A percentile compares a stretch with the other conserved stretches of the same genome.
phyloP scores from a whole-genome alignment of 163 green algal species.

The Prototheca cutis region DNA sequence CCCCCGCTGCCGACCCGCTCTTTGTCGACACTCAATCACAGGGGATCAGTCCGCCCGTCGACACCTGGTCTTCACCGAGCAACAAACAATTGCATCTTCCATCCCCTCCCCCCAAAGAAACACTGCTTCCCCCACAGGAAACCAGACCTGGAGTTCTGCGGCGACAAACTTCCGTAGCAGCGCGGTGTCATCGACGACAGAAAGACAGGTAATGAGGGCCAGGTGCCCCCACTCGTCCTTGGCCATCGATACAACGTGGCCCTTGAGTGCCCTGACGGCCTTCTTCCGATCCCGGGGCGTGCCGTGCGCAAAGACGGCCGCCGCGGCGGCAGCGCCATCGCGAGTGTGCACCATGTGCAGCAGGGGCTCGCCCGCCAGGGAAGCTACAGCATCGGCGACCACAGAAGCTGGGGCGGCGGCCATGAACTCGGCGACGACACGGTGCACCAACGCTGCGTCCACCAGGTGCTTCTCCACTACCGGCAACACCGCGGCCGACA shows the following conservation, averaged over 20 bases:
- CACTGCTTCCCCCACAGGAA: background rate
- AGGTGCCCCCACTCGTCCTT: slow-evolving; percentile 74
- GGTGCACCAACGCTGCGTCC: slow-evolving; percentile 69
- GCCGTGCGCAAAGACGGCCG: slow-evolving; percentile 62
- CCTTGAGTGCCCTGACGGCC: slow-evolving; percentile 32
- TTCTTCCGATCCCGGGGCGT: slow-evolving; percentile 69
- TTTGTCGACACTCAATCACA: slow-evolving; percentile 29
- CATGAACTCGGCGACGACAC: slow-evolving; percentile 71
- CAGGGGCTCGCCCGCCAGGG: slow-evolving; percentile 53
- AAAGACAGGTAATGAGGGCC: slow-evolving; percentile 58
- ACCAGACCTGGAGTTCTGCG: slow-evolving; percentile 58
- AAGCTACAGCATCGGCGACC: slow-evolving; percentile 62
- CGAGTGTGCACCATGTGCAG: slow-evolving; percentile 86
- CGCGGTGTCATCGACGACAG: slow-evolving; percentile 72
- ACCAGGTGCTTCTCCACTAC: slow-evolving; percentile 85
- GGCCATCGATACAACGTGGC: slow-evolving; percentile 56
- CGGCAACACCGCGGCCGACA: slow-evolving; percentile 52
- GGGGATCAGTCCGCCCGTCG: slow-evolving; percentile 59
- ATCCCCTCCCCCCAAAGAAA: too few relatives aligned
- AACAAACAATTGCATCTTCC: too few relatives aligned
- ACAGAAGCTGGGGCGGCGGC: slow-evolving; percentile 37
- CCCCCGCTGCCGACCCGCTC: slow-evolving; percentile 26
- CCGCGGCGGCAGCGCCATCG: slow-evolving; percentile 56
- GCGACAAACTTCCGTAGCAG: slow-evolving; percentile 65
- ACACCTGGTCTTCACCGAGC: slow-evolving; percentile 46